A percentile compares a stretch with the other conserved stretches of the same genome.
Evolutionary conservation across 257 asterid genomes (phyloP).

Genomic region (Rhazya stricta): DNA sequence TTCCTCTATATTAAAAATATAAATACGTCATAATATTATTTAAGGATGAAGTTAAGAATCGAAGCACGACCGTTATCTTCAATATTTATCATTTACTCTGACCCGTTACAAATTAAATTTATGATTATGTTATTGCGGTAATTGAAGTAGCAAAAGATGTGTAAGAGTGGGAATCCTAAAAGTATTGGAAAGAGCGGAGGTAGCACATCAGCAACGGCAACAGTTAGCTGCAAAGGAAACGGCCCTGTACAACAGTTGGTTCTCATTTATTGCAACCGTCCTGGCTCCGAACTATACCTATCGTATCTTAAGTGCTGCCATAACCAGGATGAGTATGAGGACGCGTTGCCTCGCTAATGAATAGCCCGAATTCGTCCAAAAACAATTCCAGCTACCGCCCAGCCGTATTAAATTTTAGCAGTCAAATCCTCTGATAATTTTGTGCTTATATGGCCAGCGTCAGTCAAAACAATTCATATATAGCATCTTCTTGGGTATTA

Average conservation of each 20-base stretch:
- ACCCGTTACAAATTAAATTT: too few species aligned
- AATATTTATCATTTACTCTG: too few species aligned
- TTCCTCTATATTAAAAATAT: too few species aligned
- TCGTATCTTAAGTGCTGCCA: slow-evolving; percentile 8
- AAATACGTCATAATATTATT: too few species aligned
- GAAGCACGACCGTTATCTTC: too few species aligned
- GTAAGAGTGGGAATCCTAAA: too few species aligned
- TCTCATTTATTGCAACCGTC: slow-evolving; percentile 24
- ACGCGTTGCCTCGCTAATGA: slow-evolving; percentile 15
- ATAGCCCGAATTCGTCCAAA: neutral
- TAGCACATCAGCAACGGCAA: too few species aligned
- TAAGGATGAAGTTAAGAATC: too few species aligned
- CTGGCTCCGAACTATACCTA: slow-evolving; percentile 10
- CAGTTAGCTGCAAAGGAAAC: slow-evolving; percentile 2
- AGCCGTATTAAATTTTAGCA: slow-evolving; percentile 14
- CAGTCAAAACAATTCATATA: neutral
- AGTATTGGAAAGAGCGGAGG: too few species aligned
- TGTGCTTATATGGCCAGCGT: too few species aligned
- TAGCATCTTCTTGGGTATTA: neutral
- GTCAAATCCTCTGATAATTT: slow-evolving; percentile 12
- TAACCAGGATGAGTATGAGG: neutral
- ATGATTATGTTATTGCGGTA: too few species aligned
- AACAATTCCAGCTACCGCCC: slow-evolving; percentile 23
- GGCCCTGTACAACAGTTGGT: slow-evolving; percentile 22
- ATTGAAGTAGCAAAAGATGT: too few species aligned